phyloP scores from a whole-genome alignment of 257 asterid genomes.

The Gardenia jasminoides region DNA sequence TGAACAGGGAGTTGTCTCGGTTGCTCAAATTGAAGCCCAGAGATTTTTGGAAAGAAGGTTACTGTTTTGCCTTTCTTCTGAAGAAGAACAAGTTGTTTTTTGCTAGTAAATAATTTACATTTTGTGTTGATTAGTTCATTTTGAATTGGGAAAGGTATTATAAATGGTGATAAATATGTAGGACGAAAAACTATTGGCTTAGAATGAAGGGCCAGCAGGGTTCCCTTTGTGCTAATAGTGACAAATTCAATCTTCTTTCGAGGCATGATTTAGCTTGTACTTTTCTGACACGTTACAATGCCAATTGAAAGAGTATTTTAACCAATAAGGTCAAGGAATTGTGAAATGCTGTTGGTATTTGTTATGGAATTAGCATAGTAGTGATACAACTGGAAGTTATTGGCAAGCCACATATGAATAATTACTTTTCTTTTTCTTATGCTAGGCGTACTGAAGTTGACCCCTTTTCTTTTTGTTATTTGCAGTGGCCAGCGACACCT shows the following conservation, averaged over 20 bases:
- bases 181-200: neutral
- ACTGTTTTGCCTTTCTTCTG: neutral
- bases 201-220: neutral
- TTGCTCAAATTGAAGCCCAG: slow-evolving; percentile 73
- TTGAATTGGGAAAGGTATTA: neutral
- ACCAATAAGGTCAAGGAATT: neutral
- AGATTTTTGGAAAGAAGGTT: slow-evolving; percentile 92
- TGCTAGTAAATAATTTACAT: neutral
- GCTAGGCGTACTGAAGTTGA: neutral
- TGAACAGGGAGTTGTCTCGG: slow-evolving; percentile 72
- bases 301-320: neutral
- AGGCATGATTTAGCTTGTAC: neutral
- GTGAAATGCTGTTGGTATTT: neutral
- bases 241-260: neutral
- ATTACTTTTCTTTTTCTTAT: neutral
- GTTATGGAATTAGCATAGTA: neutral
- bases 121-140: neutral
- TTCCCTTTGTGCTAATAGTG: neutral
- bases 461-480: neutral
- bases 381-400: neutral
- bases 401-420: neutral
- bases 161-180: neutral
- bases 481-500: slow-evolving; percentile 78
- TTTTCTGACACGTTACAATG: neutral
- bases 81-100: neutral